Base-by-base conservation (phyloP, 1,284 basidiomycete species). In the Cutaneotrichosporon cyanovorans region DNA sequence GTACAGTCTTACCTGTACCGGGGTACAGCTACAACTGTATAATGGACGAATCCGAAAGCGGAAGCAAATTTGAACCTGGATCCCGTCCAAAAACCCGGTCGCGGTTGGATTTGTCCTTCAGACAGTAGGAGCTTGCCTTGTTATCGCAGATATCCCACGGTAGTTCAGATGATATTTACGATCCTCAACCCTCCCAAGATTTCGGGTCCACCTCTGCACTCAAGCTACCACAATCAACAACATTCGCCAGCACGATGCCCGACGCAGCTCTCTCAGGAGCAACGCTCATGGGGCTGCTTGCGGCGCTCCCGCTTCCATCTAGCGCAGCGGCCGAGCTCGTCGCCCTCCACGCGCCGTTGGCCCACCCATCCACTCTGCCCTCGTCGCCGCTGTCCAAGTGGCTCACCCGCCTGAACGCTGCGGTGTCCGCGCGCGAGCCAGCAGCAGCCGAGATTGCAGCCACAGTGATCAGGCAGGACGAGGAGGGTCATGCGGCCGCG, bases 401-500 rank as follows among this genome's bases (percentile, higher is more conserved):
- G 39, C 48, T 69, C 34, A 48, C 48, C 9, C 58, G 64, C 14
- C 56, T 72, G 48, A 68, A 64, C 37, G 37, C 60, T 14, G 40
- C 59, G 14, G 46, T 71, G n/a, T 46, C 63, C n/a, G 45, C 57
- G 9, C 47, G 58, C 33, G 61, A 68, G 11, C 53, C 48, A 4
- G 50, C 49, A 4, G 51, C 50, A 1, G 21, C 46, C 10, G 56
- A 61, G 9, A 43, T 69, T 5, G 63, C 62, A 1, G 41, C 37
- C 5, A 48, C 48, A 20, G 42, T 70, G 0, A 45, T 72, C 0
- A 20, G 43, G 36, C 58, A 65, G 55, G 69, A 70, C 43, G 48
- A 46, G 15, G 68, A 70, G 45, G 66, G 66, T 3, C 62, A 56
- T 48, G 61, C 62, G 6, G 28, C 67, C 19, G 53, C 55, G 3